Evolutionary conservation across 1,284 basidiomycete species (phyloP), one percentile per base, ranked within the genome.

Genomic region (Cystobasidium sp.): DNA sequence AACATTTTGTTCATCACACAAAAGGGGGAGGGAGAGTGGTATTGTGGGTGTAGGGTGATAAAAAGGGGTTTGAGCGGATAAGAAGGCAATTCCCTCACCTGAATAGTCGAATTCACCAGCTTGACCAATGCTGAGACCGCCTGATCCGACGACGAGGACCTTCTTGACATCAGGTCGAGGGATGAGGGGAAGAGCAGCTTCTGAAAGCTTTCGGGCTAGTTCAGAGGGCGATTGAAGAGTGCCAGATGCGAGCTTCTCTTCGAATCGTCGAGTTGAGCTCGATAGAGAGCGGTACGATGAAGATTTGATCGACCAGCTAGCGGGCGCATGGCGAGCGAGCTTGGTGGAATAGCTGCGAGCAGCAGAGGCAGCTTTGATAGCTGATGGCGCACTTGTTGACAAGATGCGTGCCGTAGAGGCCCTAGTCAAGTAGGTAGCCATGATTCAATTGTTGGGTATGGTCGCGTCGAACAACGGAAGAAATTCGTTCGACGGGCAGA

Each of bases 31-130:
- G 9, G 46, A 49, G 22, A 41, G 31, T 18, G 9, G 9, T 37
- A 3, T 14, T 37, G 12, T 12, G 31, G 52, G 24, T 41, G 59
- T 37, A 24, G 20, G 44, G 24, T 12, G 46, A 12, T 43, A 12
- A 24, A 9, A 39, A 43, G 12, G n/a, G 37, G 24, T 20, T 56
- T 14, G 18, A 1, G 14, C 18, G 65, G 37, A 56, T 20, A 47
- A 67, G 16, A 16, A 52, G 31, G 37, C 6, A 10, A 22, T 2
- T 31, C 39, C 78, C 84, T 79, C 67, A 85, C 92, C 97, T 39
- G 94, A 97, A 84, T 99, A 99, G 84, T 99, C 97, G 84, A 99
- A 99, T 84, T 99, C 97, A 83, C 97, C 97, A 5, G 97, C 97
- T 84, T 99, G 97, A 56, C 97, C 97, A 77, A 99, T 99, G 81